These are phyloP conservation scores for Massospora cicadina DNA, from an alignment of 371 early-diverging fungal species.

Conservation along the genomic window DNA sequence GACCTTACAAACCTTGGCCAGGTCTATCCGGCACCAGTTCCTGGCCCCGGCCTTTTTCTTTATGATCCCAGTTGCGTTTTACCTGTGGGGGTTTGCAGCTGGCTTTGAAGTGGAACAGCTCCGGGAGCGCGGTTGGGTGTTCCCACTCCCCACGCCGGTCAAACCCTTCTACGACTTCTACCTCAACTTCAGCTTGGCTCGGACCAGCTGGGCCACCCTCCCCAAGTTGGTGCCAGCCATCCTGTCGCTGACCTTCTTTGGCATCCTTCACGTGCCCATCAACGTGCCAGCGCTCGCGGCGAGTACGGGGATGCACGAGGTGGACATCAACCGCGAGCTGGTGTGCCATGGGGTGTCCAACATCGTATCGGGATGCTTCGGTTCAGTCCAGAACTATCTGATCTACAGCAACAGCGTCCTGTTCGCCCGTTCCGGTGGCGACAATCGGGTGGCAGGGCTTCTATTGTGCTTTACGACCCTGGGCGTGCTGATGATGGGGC, in stretches of 20 bases:
- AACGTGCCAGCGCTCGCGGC: conserved; percentile 86
- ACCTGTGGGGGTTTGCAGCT: conserved; percentile 27
- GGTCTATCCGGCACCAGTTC: conserved; percentile 36
- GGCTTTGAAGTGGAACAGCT: conserved; percentile 43
- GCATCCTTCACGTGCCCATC: conserved; percentile 88
- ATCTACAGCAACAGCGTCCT: conserved; percentile 81
- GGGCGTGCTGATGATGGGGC: conserved; percentile 63
- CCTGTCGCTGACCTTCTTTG: conserved; percentile 85
- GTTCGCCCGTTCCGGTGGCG: conserved; percentile 81
- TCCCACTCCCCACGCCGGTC: conserved; percentile 46
- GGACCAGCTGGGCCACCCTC: conserved; percentile 61
- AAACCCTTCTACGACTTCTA: conserved; percentile 78
- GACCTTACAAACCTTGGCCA: conserved; percentile 31
- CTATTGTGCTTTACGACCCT: conserved; percentile 65
- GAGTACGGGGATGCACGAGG: conserved; percentile 61
- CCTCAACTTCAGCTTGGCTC: conserved; percentile 47
- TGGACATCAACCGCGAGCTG: conserved; percentile 86
- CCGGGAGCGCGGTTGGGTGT: conserved; percentile 70
- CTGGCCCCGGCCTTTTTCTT: conserved; percentile 77
- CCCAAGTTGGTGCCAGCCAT: conserved; percentile 68
- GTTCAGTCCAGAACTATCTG: conserved; percentile 72
- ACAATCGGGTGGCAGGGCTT: conserved; percentile 64
- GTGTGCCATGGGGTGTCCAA: conserved; percentile 86
- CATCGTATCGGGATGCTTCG: conserved; percentile 51
- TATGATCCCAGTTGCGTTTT: conserved; percentile 61